Base-by-base conservation (phyloP, 2,329 filamentous ascomycete genomes). In the Coniochaeta prunicola region DNA sequence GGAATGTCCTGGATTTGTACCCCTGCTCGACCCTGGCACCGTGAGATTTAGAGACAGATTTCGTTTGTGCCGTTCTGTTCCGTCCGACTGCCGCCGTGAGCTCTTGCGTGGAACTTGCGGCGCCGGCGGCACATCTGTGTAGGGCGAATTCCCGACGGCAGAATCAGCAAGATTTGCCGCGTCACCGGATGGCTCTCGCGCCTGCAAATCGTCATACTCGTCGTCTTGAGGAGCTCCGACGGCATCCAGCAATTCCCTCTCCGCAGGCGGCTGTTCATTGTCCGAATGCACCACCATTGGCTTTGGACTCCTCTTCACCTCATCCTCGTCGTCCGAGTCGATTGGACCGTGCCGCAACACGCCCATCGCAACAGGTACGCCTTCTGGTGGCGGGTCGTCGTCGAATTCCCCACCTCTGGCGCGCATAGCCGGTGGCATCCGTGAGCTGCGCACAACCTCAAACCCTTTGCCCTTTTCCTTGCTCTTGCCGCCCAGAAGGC, bases 401-500 rank as follows among this genome's bases (percentile, higher is more conserved):
- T 83, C 85, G 59, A 85, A 81, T 31, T 83, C 79, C 10, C 80
- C 75, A 30, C 74, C 80, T 68, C 72, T 78, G 64, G 76, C 75
- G 62, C 80, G 82, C 78, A 91, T 89, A 59, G 87, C 86, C 7
- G 89, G 88, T 2, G 92, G 92, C 77, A 94, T 92, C 58, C 92
- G 84, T 8, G 91, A 85, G 70, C 92, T 97, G 67, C 94, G 80
- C 17, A 99, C 93, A 5, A 99, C 94, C 71, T 97, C 94, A 65
- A 99, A 99, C 0, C 94, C 94, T 73, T 97, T 97, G 64, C 88
- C 88, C 73, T 96, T 96, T 64, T 97, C 93, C 69, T 96, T 97
- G 7, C 87, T 91, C 75, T 96, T 96, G 17, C 88, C 89, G 13
- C 87, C 87, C 60, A 96, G 83, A 6, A 96, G 70, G 57, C 81